Conservation (phyloP, 345 rosid species). For the Hirschfeldia incana region DNA sequence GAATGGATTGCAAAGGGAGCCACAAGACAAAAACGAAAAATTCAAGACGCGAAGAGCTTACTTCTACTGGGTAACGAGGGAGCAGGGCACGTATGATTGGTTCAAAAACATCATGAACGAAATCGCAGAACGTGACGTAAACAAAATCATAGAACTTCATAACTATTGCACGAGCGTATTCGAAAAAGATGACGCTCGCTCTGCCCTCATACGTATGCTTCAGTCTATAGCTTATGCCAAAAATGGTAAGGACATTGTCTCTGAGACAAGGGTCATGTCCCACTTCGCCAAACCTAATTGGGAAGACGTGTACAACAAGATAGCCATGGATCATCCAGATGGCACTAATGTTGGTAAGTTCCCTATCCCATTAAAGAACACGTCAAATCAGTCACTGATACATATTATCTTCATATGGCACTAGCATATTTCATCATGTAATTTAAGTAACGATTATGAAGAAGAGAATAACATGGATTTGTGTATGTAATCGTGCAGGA, state of each 20-base stretch:
- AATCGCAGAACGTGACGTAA: constrained; percentile 44
- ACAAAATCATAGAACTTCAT: constrained; percentile 68
- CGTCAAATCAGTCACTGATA: not conserved
- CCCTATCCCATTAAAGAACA: not conserved
- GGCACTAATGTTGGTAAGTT: constrained; percentile 60
- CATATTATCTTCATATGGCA: not conserved
- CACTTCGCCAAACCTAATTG: constrained; percentile 77
- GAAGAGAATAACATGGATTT: not conserved
- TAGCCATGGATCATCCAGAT: constrained; percentile 54
- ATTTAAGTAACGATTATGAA: not conserved
- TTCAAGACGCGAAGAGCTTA: constrained; percentile 68
- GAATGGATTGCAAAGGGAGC: constrained; percentile 30
- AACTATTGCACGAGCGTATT: constrained; percentile 78
- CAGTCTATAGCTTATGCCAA: constrained; percentile 65
- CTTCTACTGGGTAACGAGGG: constrained; percentile 81
- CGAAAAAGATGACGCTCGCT: constrained; percentile 74
- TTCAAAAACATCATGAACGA: constrained; percentile 60
- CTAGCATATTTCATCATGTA: not conserved
- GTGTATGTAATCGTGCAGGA: constrained; percentile 49
- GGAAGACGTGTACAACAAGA: constrained; percentile 57
- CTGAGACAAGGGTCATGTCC: constrained; percentile 68
- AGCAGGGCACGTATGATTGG: constrained; percentile 81
- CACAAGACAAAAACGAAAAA: constrained; percentile 35
- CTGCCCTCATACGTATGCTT: constrained; percentile 73
- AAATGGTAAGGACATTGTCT: constrained; percentile 64